Evolutionary conservation across 2,329 filamentous ascomycete species (phyloP), one percentile per base, ranked within the genome.

Genomic region (Tolypocladium sp.): DNA sequence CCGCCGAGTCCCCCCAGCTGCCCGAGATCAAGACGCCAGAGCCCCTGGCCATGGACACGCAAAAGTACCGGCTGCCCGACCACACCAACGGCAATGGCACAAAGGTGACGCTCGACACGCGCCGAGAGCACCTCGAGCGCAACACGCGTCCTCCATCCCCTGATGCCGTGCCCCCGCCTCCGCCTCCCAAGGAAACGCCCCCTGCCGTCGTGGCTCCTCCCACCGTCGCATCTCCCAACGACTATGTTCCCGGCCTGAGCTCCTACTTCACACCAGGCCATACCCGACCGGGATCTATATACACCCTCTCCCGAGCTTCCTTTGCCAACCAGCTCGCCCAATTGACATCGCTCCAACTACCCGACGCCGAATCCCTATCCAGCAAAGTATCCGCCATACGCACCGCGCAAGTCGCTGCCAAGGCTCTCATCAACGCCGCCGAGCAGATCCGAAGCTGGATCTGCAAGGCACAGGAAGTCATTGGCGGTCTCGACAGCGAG

Each of bases 391-490:
- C 87, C 10, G 87, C 90, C 20, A 94, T 97, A 55, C 86, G 91
- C 12, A 94, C 90, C 0, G 91, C 92, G 3, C 86, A 90, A 60
- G 84, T 87, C n/a, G 94, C 93, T 33, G 86, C 91, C 12, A 89
- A 85, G 61, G 91, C 92, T 0, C 81, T 97, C 58, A 88, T 91
- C 64, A 89, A 90, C 65, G 91, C 93, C 13, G 91, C 92, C 5
- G 91, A 95, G 62, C 92, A 97, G 73, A 97, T 99, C 64, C 84
- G 89, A 63, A 88, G 89, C 68, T 99, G 94, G 94, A 96, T 97
- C 69, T 83, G 84, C 63, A 97, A 97, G 72, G 93, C 93, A 0
- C 88, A 88, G 0, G 91, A 96, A 67, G 92, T 97, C 38, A 86
- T 99, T 57, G 84, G 84, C 58, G 92, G 92, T 6, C 78, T 99